A percentile compares a stretch with the other conserved stretches of the same genome.
Evolutionary conservation across 495 filamentous ascomycete genomes (phyloP).

Genomic region (Neurospora discreta): DNA sequence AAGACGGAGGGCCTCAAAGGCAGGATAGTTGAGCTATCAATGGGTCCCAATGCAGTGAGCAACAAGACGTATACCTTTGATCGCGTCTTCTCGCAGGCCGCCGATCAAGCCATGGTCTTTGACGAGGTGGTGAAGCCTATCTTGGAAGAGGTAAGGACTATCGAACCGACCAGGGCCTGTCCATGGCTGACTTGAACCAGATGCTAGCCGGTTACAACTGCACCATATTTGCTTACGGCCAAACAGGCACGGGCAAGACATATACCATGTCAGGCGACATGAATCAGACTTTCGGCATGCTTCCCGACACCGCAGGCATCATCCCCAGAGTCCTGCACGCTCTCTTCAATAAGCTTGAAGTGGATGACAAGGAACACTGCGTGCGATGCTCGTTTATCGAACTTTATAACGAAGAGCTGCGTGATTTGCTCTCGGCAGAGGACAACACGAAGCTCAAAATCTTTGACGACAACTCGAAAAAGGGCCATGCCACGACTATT

Average conservation of each 20-base stretch:
- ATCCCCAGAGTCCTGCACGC: slow-evolving; percentile 82
- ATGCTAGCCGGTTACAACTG: slow-evolving; percentile 96
- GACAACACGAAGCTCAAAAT: slow-evolving; percentile 86
- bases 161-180: not conserved
- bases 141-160: slow-evolving; percentile 65
- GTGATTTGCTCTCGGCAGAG: slow-evolving; percentile 73
- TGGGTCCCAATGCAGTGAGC: slow-evolving; percentile 83
- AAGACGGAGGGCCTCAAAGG: slow-evolving; percentile 78
- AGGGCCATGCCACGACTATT: slow-evolving; percentile 63
- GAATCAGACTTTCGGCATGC: slow-evolving; percentile 68
- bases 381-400: slow-evolving; percentile 99
- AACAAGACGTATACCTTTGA: slow-evolving; percentile 97
- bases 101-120: slow-evolving; percentile 84
- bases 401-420: slow-evolving; percentile 92
- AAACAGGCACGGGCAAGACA: slow-evolving; percentile 96
- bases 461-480: slow-evolving; percentile 79
- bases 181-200: slow-evolving; percentile 32
- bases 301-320: slow-evolving; percentile 87
- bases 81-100: slow-evolving; percentile 90
- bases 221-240: slow-evolving; percentile 96
- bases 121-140: slow-evolving; percentile 91
- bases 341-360: slow-evolving; percentile 71
- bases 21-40: slow-evolving; percentile 70
- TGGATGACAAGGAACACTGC: slow-evolving; percentile 67
- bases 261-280: slow-evolving; percentile 99